Conservation (phyloP, 164 flowering plant species). For the Magnolia changhungtana region DNA sequence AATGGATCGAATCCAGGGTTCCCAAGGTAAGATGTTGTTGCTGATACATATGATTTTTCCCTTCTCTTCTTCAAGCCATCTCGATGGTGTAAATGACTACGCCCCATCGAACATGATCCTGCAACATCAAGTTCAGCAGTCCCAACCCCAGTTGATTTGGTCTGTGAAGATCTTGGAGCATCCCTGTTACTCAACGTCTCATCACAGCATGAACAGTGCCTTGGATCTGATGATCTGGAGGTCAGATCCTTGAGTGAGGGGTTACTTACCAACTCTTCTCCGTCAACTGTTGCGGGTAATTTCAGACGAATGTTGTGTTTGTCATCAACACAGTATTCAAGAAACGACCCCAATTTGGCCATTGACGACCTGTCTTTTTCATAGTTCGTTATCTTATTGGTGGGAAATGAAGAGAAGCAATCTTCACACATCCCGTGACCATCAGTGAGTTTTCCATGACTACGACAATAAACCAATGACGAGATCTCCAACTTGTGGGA, state of each 20-base stretch:
- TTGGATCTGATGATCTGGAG: not conserved
- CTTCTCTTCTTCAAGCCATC: slow-evolving; percentile 45
- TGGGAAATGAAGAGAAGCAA: slow-evolving; percentile 44
- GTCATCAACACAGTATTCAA: slow-evolving; percentile 54
- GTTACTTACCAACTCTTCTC: slow-evolving; percentile 6
- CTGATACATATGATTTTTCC: slow-evolving; percentile 28
- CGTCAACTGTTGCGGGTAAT: not conserved
- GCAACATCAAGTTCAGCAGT: slow-evolving; percentile 41
- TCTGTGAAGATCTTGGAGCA: slow-evolving; percentile 28
- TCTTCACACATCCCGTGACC: slow-evolving; percentile 51
- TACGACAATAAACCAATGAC: slow-evolving; percentile 45
- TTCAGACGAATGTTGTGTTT: slow-evolving; percentile 13
- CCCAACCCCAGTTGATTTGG: slow-evolving; percentile 20
- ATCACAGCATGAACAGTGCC: slow-evolving; percentile 56
- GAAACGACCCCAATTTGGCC: slow-evolving; percentile 49
- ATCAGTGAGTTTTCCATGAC: slow-evolving; percentile 56
- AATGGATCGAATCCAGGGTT: slow-evolving; percentile 31
- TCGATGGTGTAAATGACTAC: slow-evolving; percentile 19
- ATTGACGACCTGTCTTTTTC: slow-evolving; percentile 40
- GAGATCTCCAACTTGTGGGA: slow-evolving; percentile 56
- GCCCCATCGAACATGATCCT: slow-evolving; percentile 28
- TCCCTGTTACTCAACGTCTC: slow-evolving; percentile 36
- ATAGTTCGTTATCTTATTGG: slow-evolving; percentile 36
- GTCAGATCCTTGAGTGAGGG: slow-evolving; percentile 19
- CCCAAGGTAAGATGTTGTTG: slow-evolving; percentile 14